Evolutionary conservation across 2,329 filamentous ascomycete genomes (phyloP).

Genomic region (Cyphellophora attinorum): DNA sequence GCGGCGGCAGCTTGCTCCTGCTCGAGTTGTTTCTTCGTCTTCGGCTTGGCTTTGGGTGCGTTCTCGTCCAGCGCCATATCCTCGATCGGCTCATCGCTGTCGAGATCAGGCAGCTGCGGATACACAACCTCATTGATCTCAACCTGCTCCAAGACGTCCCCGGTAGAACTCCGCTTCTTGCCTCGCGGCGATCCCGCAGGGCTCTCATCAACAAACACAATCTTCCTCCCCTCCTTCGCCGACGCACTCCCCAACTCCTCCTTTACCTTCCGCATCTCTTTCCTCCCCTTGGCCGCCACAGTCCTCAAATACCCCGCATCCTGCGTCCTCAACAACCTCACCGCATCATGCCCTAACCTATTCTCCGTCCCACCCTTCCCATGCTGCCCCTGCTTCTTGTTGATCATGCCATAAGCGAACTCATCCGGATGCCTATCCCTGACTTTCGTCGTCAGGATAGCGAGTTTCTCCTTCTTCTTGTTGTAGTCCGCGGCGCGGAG

Average conservation of each 20-base stretch:
- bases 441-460: constrained; percentile 50
- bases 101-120: background rate
- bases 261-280: constrained; percentile 30
- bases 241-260: constrained; percentile 19
- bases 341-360: constrained; percentile 46
- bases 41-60: constrained; percentile 20
- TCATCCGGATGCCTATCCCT: constrained; percentile 56
- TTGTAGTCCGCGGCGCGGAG: constrained; percentile 57
- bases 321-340: constrained; percentile 57
- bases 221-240: constrained; percentile 21
- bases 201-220: constrained; percentile 28
- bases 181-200: constrained; percentile 22
- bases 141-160: constrained; percentile 11
- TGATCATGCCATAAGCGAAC: constrained; percentile 58
- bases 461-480: constrained; percentile 50
- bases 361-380: constrained; percentile 37
- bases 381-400: constrained; percentile 34
- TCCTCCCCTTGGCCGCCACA: constrained; percentile 46
- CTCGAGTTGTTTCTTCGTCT: constrained; percentile 34
- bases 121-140: constrained; percentile 12
- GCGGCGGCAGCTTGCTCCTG: constrained; percentile 29
- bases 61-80: constrained; percentile 10
- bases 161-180: constrained; percentile 16
- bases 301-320: constrained; percentile 53
- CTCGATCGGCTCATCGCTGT: constrained; percentile 14